Base-by-base conservation (phyloP, 202 grass and related monocot genomes). In the Setaria italica region DNA sequence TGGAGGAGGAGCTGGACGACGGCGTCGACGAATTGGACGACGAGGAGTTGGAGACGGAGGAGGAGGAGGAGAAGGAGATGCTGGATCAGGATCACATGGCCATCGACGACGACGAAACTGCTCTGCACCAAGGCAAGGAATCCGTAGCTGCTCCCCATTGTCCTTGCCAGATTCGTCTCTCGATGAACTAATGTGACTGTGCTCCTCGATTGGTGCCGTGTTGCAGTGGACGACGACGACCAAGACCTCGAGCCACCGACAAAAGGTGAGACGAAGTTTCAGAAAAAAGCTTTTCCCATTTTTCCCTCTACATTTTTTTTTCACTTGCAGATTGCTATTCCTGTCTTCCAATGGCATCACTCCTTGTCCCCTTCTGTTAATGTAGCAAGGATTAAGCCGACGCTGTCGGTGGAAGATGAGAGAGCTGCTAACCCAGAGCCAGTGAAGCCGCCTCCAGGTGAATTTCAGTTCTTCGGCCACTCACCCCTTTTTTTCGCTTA, bases 41-140 rank as follows among this genome's bases (percentile, higher is more conserved):
- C 30, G 81, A 91, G 37, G 90, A 77, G 25, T 11, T 74, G 16
- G 87, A 93, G 47, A 70, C 76, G 47, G 86, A 88, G 81, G 84
- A 91, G 81, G 84, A 91, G 49, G 84, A 78, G 11, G 88, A 87
- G 15, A 46, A 84, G 86, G 87, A 89, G 69, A 77, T 87, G 88
- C 55, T 64, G 68, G 77, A 85, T 74, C 85, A 77, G 78, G 88
- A 90, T 81, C 81, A 80, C 32, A 88, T 87, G 89, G 71, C 71
- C 81, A 84, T 91, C 48, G 71, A 88, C 55, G 70, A 81, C 14
- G 85, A 91, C 0, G 47, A 81, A 19, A 43, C 70, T 14, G 47
- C 63, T 58, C 76, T 41, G 46, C 45, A 84, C 79, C 82, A 82
- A 91, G 89, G 89, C 82, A 91, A 88, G 85, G 9, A 70, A 81